phyloP scores from a whole-genome alignment of 495 filamentous ascomycete genomes.

The Podospora pseudocomata region DNA sequence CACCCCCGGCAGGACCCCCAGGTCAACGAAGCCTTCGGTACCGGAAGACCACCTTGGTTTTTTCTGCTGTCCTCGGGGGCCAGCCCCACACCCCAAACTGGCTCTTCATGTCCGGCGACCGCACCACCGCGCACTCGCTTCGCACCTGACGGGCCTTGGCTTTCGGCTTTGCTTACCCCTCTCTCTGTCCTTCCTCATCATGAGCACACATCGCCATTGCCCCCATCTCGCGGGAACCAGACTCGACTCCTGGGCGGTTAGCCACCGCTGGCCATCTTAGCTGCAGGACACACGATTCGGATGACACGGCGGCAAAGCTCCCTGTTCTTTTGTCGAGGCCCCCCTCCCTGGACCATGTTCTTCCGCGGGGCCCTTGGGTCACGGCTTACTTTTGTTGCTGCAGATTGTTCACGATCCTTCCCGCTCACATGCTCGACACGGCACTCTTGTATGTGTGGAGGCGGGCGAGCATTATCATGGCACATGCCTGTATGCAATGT shows the following conservation, averaged over 20 bases:
- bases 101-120: not conserved
- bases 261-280: not conserved
- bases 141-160: constrained; percentile 22
- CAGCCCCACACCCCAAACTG: not conserved
- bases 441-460: not conserved
- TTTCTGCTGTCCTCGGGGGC: not conserved
- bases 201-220: not conserved
- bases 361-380: constrained; percentile 1
- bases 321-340: constrained; percentile 4
- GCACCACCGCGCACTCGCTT: not conserved
- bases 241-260: constrained; percentile 10
- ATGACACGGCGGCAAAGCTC: constrained; percentile 4
- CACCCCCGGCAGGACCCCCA: not conserved
- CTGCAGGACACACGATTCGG: constrained; percentile 1
- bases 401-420: constrained; percentile 1
- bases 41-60: not conserved
- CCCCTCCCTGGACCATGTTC: constrained; percentile 3
- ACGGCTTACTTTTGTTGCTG: not conserved
- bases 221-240: constrained; percentile 9
- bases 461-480: not conserved
- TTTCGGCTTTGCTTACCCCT: constrained; percentile 18
- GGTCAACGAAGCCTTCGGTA: constrained; percentile 7
- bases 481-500: not conserved
- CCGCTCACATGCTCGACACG: not conserved
- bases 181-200: not conserved